These are phyloP conservation scores for Neurospora terricola DNA, from an alignment of 495 filamentous ascomycete species.

Conservation along the genomic window DNA sequence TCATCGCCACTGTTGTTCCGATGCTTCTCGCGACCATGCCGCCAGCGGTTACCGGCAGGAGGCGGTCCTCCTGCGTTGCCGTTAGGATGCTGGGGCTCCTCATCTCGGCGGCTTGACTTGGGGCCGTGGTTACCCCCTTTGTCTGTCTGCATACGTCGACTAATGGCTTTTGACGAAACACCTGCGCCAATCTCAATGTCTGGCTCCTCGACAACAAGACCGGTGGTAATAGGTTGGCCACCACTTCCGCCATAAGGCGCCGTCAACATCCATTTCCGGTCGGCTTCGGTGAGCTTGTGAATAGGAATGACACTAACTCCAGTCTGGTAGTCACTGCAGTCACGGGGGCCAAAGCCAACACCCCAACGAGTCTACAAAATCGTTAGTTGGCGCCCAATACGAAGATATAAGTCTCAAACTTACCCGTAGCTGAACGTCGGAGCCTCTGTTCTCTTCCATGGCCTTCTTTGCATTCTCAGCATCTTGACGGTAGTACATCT, in stretches of 20 bases:
- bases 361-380: slow-evolving; percentile 76
- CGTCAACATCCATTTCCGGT: slow-evolving; percentile 93
- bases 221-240: slow-evolving; percentile 65
- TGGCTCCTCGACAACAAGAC: slow-evolving; percentile 89
- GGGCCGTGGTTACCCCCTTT: slow-evolving; percentile 64
- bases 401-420: slow-evolving; percentile 25
- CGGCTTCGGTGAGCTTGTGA: slow-evolving; percentile 83
- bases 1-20: slow-evolving; percentile 37
- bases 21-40: slow-evolving; percentile 35
- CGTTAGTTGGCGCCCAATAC: slow-evolving; percentile 9
- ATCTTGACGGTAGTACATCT: slow-evolving; percentile 85
- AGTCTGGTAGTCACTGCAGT: slow-evolving; percentile 91
- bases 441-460: slow-evolving; percentile 70
- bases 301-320: slow-evolving; percentile 93
- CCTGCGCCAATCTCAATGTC: slow-evolving; percentile 98
- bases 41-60: slow-evolving; percentile 29
- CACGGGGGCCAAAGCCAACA: slow-evolving; percentile 92
- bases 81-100: slow-evolving; percentile 37
- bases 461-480: slow-evolving; percentile 76
- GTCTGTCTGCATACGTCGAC: slow-evolving; percentile 70
- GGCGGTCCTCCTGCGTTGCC: slow-evolving; percentile 30
- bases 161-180: slow-evolving; percentile 92
- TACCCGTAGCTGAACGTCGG: slow-evolving; percentile 70
- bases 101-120: slow-evolving; percentile 52
- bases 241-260: slow-evolving; percentile 91